Conservation (phyloP, 192 early-diverging fungal genomes). For the Lunasporangiospora selenospora region DNA sequence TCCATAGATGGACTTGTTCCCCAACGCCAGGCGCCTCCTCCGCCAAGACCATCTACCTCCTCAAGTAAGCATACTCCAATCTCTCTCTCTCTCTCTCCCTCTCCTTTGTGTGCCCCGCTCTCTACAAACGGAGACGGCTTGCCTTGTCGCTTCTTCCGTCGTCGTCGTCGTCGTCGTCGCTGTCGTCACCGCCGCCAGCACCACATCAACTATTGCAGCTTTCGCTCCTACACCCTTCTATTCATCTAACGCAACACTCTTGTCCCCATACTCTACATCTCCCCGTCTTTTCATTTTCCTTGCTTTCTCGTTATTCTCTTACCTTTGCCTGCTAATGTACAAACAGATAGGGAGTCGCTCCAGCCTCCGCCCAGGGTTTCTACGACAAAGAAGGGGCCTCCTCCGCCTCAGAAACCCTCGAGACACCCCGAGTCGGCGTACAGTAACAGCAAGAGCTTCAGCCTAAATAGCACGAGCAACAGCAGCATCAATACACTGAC, state of each 20-base stretch:
- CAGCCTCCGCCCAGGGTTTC: conserved; percentile 13
- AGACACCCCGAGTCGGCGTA: too few relatives aligned
- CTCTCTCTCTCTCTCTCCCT: not conserved
- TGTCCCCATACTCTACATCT: conserved; percentile 23
- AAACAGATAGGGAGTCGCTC: conserved; percentile 5
- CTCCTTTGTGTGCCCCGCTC: not conserved
- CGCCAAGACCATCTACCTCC: conserved; percentile 33
- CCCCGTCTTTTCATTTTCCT: conserved; percentile 12
- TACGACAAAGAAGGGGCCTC: conserved; percentile 40
- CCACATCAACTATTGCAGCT: not conserved
- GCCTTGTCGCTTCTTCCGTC: not conserved
- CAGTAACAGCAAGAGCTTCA: too few relatives aligned
- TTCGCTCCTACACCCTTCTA: too few relatives aligned
- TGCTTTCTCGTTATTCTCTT: conserved; percentile 8
- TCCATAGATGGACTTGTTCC: conserved; percentile 36
- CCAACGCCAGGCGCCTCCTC: conserved; percentile 48
- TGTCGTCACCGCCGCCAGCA: not conserved
- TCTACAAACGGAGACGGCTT: not conserved
- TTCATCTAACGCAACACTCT: too few relatives aligned
- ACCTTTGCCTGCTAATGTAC: conserved; percentile 14
- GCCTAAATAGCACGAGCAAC: too few relatives aligned
- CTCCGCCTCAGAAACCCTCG: conserved; percentile 41
- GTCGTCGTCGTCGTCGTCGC: conserved; percentile 2
- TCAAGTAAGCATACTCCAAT: conserved; percentile 8
- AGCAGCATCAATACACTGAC: conserved; percentile 5